Conservation (phyloP, 768 basidiomycete genomes). For the Lactarius hatsudake region DNA sequence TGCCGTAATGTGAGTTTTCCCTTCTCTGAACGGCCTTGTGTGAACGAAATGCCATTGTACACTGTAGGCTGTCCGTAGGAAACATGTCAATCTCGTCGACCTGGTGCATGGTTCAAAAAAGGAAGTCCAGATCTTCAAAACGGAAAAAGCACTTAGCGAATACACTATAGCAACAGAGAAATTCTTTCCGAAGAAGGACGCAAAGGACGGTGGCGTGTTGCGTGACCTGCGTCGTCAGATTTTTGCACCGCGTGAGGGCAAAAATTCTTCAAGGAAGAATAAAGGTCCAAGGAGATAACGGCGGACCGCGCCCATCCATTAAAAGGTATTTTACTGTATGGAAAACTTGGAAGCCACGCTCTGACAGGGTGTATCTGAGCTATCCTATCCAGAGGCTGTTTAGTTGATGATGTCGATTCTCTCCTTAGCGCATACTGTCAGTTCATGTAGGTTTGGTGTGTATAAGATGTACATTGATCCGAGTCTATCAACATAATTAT, state of each 20-base stretch:
- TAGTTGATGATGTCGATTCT: too few relatives aligned
- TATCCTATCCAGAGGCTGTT: too few relatives aligned
- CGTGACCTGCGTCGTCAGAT: constrained; percentile 32
- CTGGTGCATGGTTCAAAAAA: constrained; percentile 11
- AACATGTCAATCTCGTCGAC: constrained; percentile 26
- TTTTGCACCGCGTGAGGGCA: neutral
- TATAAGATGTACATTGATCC: neutral
- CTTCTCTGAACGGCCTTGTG: neutral
- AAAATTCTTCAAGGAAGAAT: neutral
- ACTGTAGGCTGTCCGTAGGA: constrained; percentile 12
- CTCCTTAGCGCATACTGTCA: too few relatives aligned
- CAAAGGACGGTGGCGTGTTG: constrained; percentile 34
- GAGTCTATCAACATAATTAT: too few relatives aligned
- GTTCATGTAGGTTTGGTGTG: too few relatives aligned
- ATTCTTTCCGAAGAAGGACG: constrained; percentile 32
- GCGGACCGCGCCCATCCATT: neutral
- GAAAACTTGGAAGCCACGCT: too few relatives aligned
- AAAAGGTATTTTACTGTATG: neutral
- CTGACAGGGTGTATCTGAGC: too few relatives aligned
- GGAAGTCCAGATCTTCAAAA: neutral
- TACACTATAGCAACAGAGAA: constrained; percentile 9
- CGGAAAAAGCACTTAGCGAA: neutral
- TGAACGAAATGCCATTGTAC: neutral
- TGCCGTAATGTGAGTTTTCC: constrained; percentile 9
- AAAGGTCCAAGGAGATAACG: neutral